A percentile compares a stretch with the other conserved stretches of the same genome.
These are phyloP conservation scores for Crithidia sp. DNA, from an alignment of 208 protist species.

Conservation along the genomic window DNA sequence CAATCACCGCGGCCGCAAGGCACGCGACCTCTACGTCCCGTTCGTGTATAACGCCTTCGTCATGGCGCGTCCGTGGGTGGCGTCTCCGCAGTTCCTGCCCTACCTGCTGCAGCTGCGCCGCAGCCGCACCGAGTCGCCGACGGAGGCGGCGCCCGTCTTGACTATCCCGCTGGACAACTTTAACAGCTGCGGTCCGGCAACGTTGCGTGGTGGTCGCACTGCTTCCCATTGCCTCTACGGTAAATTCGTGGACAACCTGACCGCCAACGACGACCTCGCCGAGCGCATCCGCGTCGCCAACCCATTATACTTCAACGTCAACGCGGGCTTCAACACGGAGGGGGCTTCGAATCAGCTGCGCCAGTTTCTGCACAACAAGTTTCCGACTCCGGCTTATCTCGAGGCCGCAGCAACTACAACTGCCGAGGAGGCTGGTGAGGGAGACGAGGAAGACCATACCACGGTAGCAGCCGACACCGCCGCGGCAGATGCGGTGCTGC, in stretches of 20 bases:
- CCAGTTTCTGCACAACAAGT: conserved; percentile 25
- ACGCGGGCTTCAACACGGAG: conserved; percentile 19
- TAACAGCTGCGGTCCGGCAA: conserved; percentile 50
- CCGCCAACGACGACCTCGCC: conserved; percentile 7
- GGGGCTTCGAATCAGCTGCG: conserved; percentile 21
- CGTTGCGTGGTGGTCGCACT: conserved; percentile 13
- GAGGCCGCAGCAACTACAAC: conserved; percentile 1
- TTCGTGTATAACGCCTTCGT: conserved; percentile 41
- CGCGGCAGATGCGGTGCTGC: conserved; percentile 7
- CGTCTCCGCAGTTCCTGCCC: conserved; percentile 52
- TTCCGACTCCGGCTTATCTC: conserved; percentile 26
- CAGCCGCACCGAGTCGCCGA: not conserved
- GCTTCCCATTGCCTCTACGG: conserved; percentile 20
- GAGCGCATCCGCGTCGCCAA: not conserved
- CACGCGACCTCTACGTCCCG: no score
- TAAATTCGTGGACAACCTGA: conserved; percentile 30
- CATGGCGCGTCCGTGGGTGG: conserved; percentile 59
- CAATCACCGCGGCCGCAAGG: conserved; percentile 9
- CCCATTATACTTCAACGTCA: conserved; percentile 49
- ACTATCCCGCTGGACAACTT: conserved; percentile 58
- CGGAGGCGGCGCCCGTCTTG: conserved; percentile 28
- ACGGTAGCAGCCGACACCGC: not conserved
- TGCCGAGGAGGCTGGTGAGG: not conserved
- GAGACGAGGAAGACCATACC: not conserved
- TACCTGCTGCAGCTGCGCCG: conserved; percentile 33